Evolutionary conservation across 2,329 filamentous ascomycete genomes (phyloP), one percentile per base, ranked within the genome.

Genomic region (Colletotrichum zoysiae): DNA sequence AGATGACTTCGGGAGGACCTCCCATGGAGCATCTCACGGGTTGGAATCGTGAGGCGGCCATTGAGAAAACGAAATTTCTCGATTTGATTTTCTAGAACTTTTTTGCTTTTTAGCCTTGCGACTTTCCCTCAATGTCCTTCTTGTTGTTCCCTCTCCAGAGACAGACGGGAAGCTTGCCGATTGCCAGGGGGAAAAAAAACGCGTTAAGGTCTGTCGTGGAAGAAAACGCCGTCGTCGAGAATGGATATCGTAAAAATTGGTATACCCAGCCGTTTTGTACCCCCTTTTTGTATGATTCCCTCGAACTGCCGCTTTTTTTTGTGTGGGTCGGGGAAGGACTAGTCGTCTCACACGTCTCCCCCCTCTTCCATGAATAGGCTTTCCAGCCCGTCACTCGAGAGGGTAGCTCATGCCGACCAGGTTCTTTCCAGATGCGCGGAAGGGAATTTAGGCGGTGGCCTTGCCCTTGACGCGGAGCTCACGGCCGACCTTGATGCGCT

Each of bases 401-500:
- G 35, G 58, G 2, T 8, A 44, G 26, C 44, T 57, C 35, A 38
- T 61, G 42, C 5, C 44, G 59, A 48, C 55, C 55, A 33, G 16
- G 7, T 33, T 30, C 50, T 53, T 60, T 33, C 26, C 26, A 16
- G 11, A 20, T 48, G n/a, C 1, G 20, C 35, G 8, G 51, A 40
- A 12, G 46, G n/a, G 14, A 74, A 76, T 76, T 84, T 87, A 88
- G 77, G 85, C 84, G 81, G 89, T 87, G 83, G 87, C 85, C 86
- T 92, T 92, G 87, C 84, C 86, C 88, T 95, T 95, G 84, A 86
- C 86, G 83, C 87, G 87, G 82, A 90, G 88, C 87, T 95, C 93
- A 76, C 93, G 92, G 81, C 93, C 94, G 78, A 87, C 85, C 86
- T 92, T 91, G 88, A 93, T 94, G 86, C 94, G 91, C 87, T 94